Conservation (phyloP, 495 filamentous ascomycete species). For the Beverwykella pulmonaria region DNA sequence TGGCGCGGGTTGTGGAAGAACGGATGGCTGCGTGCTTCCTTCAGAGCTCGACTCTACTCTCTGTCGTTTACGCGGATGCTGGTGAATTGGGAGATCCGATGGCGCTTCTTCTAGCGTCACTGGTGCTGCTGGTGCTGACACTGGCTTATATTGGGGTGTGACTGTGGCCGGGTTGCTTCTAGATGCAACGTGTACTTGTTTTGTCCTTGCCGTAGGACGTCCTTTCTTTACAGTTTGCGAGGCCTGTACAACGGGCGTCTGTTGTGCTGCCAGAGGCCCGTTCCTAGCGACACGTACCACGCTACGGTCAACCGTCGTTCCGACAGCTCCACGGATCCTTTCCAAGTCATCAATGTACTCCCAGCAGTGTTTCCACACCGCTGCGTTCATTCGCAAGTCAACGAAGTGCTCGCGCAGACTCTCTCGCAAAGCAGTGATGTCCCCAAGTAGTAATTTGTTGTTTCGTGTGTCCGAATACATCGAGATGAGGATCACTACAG, state of each 20-base stretch:
- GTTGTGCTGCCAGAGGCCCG: background rate
- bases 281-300: background rate
- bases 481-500: conserved; percentile 49
- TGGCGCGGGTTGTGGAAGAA: background rate
- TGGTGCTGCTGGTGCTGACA: background rate
- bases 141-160: no score
- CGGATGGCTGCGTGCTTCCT: background rate
- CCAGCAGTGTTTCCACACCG: conserved; percentile 48
- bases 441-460: conserved; percentile 46
- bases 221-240: background rate
- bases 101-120: background rate
- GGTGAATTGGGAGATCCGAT: background rate
- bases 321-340: conserved; percentile 27
- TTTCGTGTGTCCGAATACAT: conserved; percentile 46
- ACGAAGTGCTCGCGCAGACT: conserved; percentile 44
- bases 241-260: background rate
- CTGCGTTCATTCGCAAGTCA: conserved; percentile 50
- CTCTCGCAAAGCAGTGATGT: conserved; percentile 48
- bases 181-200: background rate
- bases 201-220: conserved; percentile 14
- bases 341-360: conserved; percentile 45
- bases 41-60: background rate
- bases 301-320: conserved; percentile 14
- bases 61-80: background rate
- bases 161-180: background rate